Evolutionary conservation across 1,139 yeast species (phyloP), one percentile per base, ranked within the genome.

Genomic region (Debaryomyces subglobosus): DNA sequence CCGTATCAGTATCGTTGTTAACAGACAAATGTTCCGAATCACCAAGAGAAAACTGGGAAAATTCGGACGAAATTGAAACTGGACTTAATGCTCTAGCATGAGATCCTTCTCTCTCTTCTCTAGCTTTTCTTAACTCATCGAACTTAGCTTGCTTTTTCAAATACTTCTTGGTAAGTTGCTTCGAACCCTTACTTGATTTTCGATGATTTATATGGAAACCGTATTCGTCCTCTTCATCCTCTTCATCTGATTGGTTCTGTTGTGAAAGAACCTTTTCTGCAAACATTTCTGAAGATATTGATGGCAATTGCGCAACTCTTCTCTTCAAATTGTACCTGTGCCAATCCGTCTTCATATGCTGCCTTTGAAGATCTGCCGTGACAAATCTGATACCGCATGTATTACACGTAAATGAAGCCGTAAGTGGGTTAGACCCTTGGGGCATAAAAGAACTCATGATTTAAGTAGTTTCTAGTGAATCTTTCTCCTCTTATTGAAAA

Each of bases 281-380:
- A 72, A 89, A 90, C 8, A 85, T 75, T 50, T 89, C 91, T 1
- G 96, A 86, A 18, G 85, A 72, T 43, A 94, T 86, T 3, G 96
- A 85, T 1, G 92, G 86, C 54, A 94, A 72, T 43, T 82, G 81
- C 2, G 97, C 97, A 35, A 94, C 96, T 61, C 96, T 78, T 67
- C 99, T 80, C 68, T 94, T 94, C 63, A 94, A 78, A 63, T 94
- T 92, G 66, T 89, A 94, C 55, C 96, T 78, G 62, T 91, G 97
- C 97, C 97, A 92, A 53, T 92, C 97, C 1, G 96, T 85, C 64
- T 89, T 90, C 98, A 94, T 94, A 62, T 94, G 99, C 49, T 79
- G 76, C 58, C 98, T 78, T 71, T 94, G 99, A 53, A 83, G 78
- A 49, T 86, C 91, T 5, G 96, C 86, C 15, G 85, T 76, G 15